These are phyloP conservation scores for Gomphus bonarii DNA, from an alignment of 1,284 basidiomycete genomes.

Conservation along the genomic window DNA sequence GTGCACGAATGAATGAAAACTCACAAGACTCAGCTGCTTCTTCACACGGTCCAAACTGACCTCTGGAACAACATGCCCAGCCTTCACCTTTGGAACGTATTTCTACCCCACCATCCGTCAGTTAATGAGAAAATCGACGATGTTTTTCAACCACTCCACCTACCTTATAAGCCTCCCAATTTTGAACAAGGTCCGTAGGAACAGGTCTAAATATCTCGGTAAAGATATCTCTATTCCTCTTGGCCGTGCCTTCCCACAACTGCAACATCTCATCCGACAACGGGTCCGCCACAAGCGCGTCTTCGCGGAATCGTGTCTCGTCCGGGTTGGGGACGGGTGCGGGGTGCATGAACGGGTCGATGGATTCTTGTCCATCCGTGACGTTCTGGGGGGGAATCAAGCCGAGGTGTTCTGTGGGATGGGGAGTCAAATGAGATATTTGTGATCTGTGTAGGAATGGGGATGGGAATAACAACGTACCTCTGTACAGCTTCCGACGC, in stretches of 20 bases:
- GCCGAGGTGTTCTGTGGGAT: slow-evolving; percentile 71
- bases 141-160: too few species aligned
- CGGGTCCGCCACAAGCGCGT: slow-evolving; percentile 72
- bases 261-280: slow-evolving; percentile 48
- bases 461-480: slow-evolving; percentile 25
- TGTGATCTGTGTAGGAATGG: background rate
- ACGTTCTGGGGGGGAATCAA: slow-evolving; percentile 57
- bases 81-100: slow-evolving; percentile 67
- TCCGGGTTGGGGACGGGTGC: slow-evolving; percentile 64
- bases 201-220: slow-evolving; percentile 76
- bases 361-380: slow-evolving; percentile 26
- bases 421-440: background rate
- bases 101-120: slow-evolving; percentile 32
- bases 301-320: slow-evolving; percentile 48
- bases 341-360: slow-evolving; percentile 67
- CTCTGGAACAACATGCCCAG: slow-evolving; percentile 71
- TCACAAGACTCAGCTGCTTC: slow-evolving; percentile 56
- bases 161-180: slow-evolving; percentile 72
- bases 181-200: slow-evolving; percentile 70
- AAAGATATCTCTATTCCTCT: slow-evolving; percentile 71
- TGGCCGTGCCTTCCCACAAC: slow-evolving; percentile 67
- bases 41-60: slow-evolving; percentile 61
- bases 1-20: background rate
- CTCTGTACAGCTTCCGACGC: slow-evolving; percentile 66
- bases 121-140: too few species aligned